phyloP scores from a whole-genome alignment of 2,329 filamentous ascomycete genomes.

The Xylaria polymorpha region DNA sequence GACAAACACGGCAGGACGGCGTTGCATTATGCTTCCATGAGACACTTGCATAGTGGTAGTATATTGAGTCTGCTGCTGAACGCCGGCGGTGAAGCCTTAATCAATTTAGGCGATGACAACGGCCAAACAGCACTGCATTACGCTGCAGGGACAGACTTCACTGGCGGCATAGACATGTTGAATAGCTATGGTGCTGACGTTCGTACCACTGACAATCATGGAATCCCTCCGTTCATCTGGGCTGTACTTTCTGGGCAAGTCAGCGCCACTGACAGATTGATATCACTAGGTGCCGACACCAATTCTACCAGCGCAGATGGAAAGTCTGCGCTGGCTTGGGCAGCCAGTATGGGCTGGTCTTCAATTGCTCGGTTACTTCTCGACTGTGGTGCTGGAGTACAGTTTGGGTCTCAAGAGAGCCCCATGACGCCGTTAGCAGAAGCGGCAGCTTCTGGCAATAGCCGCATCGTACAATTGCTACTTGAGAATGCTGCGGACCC shows the following conservation, averaged over 20 bases:
- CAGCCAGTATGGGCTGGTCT: neutral
- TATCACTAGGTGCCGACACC: no score
- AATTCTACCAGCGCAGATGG: constrained; percentile 8
- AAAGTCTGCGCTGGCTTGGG: constrained; percentile 9
- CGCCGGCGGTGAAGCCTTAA: neutral
- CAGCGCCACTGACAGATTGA: no score
- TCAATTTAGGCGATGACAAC: neutral
- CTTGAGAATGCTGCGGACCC: neutral
- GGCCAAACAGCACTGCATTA: constrained; percentile 13
- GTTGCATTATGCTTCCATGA: neutral
- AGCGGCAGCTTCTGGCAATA: constrained; percentile 7
- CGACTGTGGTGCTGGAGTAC: no score
- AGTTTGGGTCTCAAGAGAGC: no score
- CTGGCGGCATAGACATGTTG: neutral
- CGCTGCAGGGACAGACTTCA: neutral
- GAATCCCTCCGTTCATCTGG: constrained; percentile 11
- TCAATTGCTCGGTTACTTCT: no score
- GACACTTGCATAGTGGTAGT: neutral
- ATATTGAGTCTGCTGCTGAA: constrained; percentile 4
- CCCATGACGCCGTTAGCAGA: no score
- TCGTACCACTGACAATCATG: neutral
- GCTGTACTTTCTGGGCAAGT: neutral
- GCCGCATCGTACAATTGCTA: neutral
- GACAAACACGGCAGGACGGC: neutral
- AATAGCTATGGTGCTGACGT: no score